Evolutionary conservation across 1,139 yeast genomes (phyloP), one percentile per base, ranked within the genome.

Genomic region (Geotrichum reessii): DNA sequence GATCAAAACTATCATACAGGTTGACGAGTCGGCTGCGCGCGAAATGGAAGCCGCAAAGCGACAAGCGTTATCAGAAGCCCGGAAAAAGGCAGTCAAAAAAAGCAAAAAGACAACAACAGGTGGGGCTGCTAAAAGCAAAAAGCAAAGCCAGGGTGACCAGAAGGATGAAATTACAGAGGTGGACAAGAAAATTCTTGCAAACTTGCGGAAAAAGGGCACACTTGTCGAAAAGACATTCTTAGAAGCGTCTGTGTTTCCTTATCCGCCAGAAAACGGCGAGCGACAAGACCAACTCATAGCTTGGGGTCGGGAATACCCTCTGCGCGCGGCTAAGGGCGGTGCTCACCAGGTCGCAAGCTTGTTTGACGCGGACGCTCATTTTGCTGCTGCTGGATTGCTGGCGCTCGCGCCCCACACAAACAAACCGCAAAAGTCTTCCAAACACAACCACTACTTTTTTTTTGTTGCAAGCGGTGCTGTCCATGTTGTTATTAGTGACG

Each of bases 351-450:
- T 57, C 17, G 59, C 59, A 17, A 47, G 53, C 19, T 19, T 57
- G 55, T 90, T 87, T 65, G 86, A 85, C 64, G 80, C 81, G 59
- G 84, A 86, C 65, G 78, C 80, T 54, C 86, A 84, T 49, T 81
- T 80, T 62, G 81, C 86, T 57, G 96, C 95, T 0, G 83, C 89
- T 37, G 97, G 97, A 1, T 76, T 89, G 63, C 76, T 91, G 60
- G 82, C 82, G 58, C 74, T 91, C 28, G 90, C 93, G 0, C 64
- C 66, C 1, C 71, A 78, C 2, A 84, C 82, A 14, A 76, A 76
- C 53, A 90, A 90, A 69, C 81, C 84, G 51, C 72, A 80, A 62
- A 81, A 83, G 65, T 80, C 84, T 25, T 83, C 95, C 14, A 84
- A 81, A 46, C 84, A 84, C 58, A 84, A 88, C 6, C 80, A 85